phyloP scores from a whole-genome alignment of 2,329 filamentous ascomycete genomes.

The Zasmidium cellare region DNA sequence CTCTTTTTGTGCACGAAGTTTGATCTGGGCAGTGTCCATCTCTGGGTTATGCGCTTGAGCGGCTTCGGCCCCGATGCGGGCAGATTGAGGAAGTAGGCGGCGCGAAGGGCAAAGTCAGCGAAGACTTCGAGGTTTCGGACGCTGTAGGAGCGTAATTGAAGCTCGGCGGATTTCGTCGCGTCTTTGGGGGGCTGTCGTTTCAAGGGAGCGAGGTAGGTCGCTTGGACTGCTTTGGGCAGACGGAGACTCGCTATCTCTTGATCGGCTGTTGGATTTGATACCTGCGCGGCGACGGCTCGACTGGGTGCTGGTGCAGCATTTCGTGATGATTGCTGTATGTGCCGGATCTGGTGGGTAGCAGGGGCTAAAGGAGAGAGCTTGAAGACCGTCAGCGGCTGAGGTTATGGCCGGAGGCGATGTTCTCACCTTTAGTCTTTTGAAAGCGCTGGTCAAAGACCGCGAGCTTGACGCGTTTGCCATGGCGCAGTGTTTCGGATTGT shows the following conservation, averaged over 20 bases:
- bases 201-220: conserved; percentile 81
- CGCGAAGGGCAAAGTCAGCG: conserved; percentile 88
- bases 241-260: conserved; percentile 47
- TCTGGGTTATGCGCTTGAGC: conserved; percentile 80
- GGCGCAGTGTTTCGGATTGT: conserved; percentile 4
- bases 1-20: conserved; percentile 97
- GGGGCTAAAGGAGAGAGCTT: conserved; percentile 27
- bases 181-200: conserved; percentile 70
- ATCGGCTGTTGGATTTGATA: conserved; percentile 12
- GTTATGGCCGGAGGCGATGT: conserved; percentile 1
- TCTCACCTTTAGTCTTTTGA: conserved; percentile 44
- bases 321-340: conserved; percentile 19
- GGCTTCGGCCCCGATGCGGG: conserved; percentile 83
- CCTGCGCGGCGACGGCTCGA: neutral
- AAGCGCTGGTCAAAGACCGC: conserved; percentile 44
- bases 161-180: conserved; percentile 67
- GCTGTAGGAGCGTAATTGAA: conserved; percentile 90
- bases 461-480: conserved; percentile 49
- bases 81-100: conserved; percentile 89
- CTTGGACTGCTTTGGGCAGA: conserved; percentile 77
- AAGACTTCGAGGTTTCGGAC: conserved; percentile 92
- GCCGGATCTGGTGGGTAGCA: conserved; percentile 13
- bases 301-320: conserved; percentile 12
- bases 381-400: neutral
- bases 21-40: conserved; percentile 88